Conservation (phyloP, 257 asterid species). For the Mentha longifolia region DNA sequence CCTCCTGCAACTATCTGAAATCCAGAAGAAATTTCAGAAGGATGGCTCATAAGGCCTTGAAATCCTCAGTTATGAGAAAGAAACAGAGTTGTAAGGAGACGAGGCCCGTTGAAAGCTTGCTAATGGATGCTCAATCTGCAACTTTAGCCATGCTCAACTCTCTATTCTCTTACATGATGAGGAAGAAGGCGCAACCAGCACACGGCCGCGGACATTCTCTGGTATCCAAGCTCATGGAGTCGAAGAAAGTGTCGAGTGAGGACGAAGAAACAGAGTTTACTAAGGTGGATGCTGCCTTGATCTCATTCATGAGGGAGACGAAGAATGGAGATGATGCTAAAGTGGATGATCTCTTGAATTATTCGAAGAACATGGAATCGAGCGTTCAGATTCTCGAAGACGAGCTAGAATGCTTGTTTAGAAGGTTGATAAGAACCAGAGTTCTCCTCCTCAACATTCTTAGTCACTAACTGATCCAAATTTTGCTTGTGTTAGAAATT, state of each 20-base stretch:
- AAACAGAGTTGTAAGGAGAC: constrained; percentile 25
- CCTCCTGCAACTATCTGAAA: constrained; percentile 20
- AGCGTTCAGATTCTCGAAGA: constrained; percentile 39
- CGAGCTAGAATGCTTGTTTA: constrained; percentile 41
- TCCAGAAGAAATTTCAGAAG: constrained; percentile 36
- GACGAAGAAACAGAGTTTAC: constrained; percentile 33
- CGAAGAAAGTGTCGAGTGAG: constrained; percentile 10
- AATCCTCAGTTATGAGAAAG: constrained; percentile 19
- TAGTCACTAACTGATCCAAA: constrained; percentile 21
- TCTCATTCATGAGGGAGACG: constrained; percentile 5
- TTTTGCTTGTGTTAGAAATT: neutral
- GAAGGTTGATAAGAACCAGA: constrained; percentile 45
- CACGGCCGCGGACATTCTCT: constrained; percentile 33
- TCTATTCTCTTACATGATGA: constrained; percentile 28
- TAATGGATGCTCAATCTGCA: constrained; percentile 41
- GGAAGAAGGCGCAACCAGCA: constrained; percentile 29
- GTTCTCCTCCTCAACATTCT: constrained; percentile 47
- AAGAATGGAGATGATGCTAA: constrained; percentile 8
- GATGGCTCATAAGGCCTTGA: constrained; percentile 34
- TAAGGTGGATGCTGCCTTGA: constrained; percentile 30
- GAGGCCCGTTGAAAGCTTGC: constrained; percentile 35
- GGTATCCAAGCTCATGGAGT: constrained; percentile 36
- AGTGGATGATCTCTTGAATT: constrained; percentile 28
- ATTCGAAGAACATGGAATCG: constrained; percentile 34
- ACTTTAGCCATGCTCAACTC: constrained; percentile 37